Evolutionary conservation across 2,329 filamentous ascomycete genomes (phyloP).

Genomic region (Trichophyton mentagrophytes): DNA sequence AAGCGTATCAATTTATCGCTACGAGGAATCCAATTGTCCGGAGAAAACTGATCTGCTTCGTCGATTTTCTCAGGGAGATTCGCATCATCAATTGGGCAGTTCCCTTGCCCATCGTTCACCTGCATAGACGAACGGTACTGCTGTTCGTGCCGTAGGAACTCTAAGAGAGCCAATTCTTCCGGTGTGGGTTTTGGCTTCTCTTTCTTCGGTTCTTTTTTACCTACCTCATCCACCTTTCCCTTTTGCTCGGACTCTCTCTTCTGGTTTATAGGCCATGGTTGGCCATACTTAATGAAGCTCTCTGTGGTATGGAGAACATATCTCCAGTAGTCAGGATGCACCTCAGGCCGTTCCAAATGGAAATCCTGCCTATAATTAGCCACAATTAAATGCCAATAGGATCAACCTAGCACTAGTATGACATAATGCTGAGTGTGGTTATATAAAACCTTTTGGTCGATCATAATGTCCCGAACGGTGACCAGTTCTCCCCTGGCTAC

Average conservation of each 20-base stretch:
- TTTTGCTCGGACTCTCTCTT: slow-evolving; percentile 25
- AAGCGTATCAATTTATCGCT: slow-evolving; percentile 36
- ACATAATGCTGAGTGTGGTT: slow-evolving; percentile 6
- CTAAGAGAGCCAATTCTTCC: slow-evolving; percentile 34
- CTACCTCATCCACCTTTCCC: slow-evolving; percentile 12
- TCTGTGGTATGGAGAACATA: slow-evolving; percentile 40
- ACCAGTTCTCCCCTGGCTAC: slow-evolving; percentile 17
- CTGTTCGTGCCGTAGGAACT: slow-evolving; percentile 33
- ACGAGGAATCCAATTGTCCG: slow-evolving; percentile 43
- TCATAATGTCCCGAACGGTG: slow-evolving; percentile 19
- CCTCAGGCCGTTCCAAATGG: slow-evolving; percentile 32
- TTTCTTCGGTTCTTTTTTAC: slow-evolving; percentile 12
- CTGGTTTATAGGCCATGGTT: slow-evolving; percentile 39
- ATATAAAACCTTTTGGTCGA: slow-evolving; percentile 15
- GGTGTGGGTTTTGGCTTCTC: slow-evolving; percentile 15
- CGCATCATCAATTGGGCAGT: slow-evolving; percentile 10
- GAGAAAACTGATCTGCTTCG: slow-evolving; percentile 40
- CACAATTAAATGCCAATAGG: background rate
- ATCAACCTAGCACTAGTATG: background rate
- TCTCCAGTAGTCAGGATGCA: slow-evolving; percentile 37
- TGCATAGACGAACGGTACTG: slow-evolving; percentile 28
- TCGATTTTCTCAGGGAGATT: slow-evolving; percentile 33
- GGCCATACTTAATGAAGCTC: slow-evolving; percentile 37
- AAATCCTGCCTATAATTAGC: slow-evolving; percentile 28
- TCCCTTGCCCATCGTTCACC: background rate